phyloP scores from a whole-genome alignment of 805 yeast species.

The Candida koratica region DNA sequence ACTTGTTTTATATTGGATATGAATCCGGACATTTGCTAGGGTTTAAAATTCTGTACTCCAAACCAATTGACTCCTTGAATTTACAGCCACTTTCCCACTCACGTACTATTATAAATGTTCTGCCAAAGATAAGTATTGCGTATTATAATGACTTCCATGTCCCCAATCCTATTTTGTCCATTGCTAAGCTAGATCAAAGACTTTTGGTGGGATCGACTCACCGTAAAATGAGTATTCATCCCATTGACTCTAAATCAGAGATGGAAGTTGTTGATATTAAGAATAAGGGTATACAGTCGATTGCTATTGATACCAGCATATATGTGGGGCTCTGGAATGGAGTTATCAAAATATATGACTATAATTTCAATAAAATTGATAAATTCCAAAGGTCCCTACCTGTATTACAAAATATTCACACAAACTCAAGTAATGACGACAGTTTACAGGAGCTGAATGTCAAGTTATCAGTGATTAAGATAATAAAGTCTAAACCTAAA shows the following conservation, averaged over 20 bases:
- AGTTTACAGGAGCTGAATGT: conserved; percentile 4
- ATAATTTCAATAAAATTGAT: conserved; percentile 7
- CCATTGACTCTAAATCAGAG: background rate
- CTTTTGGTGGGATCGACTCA: conserved; percentile 48
- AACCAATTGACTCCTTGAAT: background rate
- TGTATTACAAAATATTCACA: conserved; percentile 1
- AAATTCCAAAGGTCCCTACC: conserved; percentile 16
- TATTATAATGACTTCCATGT: conserved; percentile 32
- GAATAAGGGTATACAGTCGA: conserved; percentile 21
- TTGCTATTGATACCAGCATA: conserved; percentile 24
- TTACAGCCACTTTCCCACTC: background rate
- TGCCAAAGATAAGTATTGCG: conserved; percentile 18
- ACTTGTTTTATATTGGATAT: conserved; percentile 49
- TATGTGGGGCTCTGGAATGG: conserved; percentile 53
- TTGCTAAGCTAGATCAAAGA: conserved; percentile 24
- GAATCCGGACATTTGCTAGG: conserved; percentile 62
- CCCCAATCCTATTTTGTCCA: conserved; percentile 55
- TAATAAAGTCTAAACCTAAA: conserved; percentile 1
- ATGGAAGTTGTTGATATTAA: conserved; percentile 12
- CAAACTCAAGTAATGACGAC: conserved; percentile 1
- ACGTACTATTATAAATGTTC: conserved; percentile 23
- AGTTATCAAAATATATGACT: conserved; percentile 23
- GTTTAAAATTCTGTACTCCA: conserved; percentile 18
- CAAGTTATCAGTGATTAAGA: conserved; percentile 4
- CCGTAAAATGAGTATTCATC: conserved; percentile 28